A percentile compares a stretch with the other conserved stretches of the same genome.
Evolutionary conservation across 768 basidiomycete species (phyloP).

Genomic region (Tubosaeta sp.): DNA sequence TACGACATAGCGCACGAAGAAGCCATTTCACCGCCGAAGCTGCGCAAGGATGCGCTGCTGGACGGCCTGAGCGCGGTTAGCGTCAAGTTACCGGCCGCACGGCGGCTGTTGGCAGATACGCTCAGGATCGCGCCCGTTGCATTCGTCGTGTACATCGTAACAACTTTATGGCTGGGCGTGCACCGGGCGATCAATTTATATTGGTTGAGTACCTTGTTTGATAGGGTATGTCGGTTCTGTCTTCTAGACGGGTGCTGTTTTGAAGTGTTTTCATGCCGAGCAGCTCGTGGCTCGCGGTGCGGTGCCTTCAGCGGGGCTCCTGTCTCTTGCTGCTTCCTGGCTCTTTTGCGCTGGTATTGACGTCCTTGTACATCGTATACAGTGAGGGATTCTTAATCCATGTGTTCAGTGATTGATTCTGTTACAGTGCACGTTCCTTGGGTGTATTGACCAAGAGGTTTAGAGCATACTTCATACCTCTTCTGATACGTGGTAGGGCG

Average conservation of each 20-base stretch:
- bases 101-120: conserved; percentile 14
- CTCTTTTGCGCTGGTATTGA: conserved; percentile 24
- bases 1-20: conserved; percentile 23
- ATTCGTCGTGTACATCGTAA: conserved; percentile 23
- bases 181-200: conserved; percentile 35
- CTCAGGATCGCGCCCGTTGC: conserved; percentile 18
- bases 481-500: conserved; percentile 33
- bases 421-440: conserved; percentile 15
- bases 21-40: background rate
- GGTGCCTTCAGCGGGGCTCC: conserved; percentile 2
- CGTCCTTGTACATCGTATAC: conserved; percentile 17
- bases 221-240: conserved; percentile 12
- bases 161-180: conserved; percentile 28
- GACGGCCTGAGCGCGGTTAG: background rate
- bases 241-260: background rate
- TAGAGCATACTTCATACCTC: conserved; percentile 37
- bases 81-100: conserved; percentile 1
- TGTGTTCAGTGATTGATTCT: background rate
- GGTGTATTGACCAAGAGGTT: conserved; percentile 29
- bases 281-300: conserved; percentile 12
- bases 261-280: background rate
- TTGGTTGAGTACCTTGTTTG: conserved; percentile 30
- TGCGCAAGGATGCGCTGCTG: background rate
- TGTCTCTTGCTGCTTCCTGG: conserved; percentile 27
- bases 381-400: conserved; percentile 13